Percentiles rank a stretch among this genome's conserved stretches.
These are phyloP conservation scores for Fagopyrum tataricum DNA, from an alignment of 148 eudicot genomes.

Conservation along the genomic window DNA sequence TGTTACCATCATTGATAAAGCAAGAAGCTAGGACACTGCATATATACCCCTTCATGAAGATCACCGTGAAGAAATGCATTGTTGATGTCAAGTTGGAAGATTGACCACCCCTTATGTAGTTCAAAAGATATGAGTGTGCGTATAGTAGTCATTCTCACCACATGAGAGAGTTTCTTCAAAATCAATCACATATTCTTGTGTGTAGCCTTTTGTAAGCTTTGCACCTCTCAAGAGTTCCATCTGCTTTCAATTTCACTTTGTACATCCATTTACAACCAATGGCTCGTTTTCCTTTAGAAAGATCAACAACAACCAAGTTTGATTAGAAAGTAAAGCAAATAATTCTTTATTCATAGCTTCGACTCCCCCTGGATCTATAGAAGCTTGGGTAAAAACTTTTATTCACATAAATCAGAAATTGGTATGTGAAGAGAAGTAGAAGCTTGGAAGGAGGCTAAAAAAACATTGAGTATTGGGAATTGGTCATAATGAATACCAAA, in stretches of 20 bases:
- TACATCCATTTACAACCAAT: background rate
- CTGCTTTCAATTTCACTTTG: background rate
- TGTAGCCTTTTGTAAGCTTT: background rate
- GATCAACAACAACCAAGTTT: background rate
- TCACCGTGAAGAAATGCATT: background rate
- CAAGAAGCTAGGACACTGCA: background rate
- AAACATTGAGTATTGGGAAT: too few relatives aligned
- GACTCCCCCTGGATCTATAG: too few relatives aligned
- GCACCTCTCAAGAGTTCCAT: background rate
- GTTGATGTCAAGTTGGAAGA: background rate
- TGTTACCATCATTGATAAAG: too few relatives aligned
- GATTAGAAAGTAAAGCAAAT: background rate
- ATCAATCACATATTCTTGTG: background rate
- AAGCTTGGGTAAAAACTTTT: too few relatives aligned
- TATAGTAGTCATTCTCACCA: background rate
- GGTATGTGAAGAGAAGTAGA: too few relatives aligned
- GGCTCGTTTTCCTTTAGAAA: background rate
- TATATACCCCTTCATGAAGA: background rate
- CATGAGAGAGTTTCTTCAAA: background rate
- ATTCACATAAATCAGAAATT: too few relatives aligned
- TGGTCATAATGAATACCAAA: too few relatives aligned
- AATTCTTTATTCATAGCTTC: background rate
- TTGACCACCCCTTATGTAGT: background rate
- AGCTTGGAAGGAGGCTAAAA: too few relatives aligned
- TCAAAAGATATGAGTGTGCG: background rate